Conservation (phyloP, 805 yeast species). For the Saturnispora hagleri region DNA sequence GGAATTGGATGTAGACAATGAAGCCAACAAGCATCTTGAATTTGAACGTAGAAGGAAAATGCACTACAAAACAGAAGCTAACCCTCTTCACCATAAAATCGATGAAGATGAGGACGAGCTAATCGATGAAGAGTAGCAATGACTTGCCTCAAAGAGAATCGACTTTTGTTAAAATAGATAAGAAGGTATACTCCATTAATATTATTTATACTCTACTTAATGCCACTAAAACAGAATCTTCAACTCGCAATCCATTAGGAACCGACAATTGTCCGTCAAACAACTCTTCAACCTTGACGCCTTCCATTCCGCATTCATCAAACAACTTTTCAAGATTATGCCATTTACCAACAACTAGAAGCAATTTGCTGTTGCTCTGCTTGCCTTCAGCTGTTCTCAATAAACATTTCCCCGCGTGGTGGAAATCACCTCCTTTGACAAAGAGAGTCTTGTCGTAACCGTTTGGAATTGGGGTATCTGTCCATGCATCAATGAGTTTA, state of each 20-base stretch:
- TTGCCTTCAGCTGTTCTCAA: neutral
- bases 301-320: slow-evolving; percentile 2
- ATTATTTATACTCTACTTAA: slow-evolving; percentile 2
- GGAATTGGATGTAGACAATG: neutral
- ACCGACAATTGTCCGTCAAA: slow-evolving; percentile 3
- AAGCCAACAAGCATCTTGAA: neutral
- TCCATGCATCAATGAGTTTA: slow-evolving; percentile 6
- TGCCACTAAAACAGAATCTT: slow-evolving; percentile 4
- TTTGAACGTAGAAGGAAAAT: slow-evolving; percentile 5
- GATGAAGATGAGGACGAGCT: slow-evolving; percentile 13
- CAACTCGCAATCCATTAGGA: slow-evolving; percentile 4
- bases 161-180: neutral
- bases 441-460: slow-evolving; percentile 2
- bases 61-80: slow-evolving; percentile 8
- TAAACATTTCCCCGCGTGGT: neutral
- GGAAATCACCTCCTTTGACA: slow-evolving; percentile 6
- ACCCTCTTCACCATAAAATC: slow-evolving; percentile 3
- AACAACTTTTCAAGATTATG: slow-evolving; percentile 1
- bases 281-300: neutral
- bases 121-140: slow-evolving; percentile 29
- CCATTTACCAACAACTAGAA: slow-evolving; percentile 4
- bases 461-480: neutral
- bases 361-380: neutral
- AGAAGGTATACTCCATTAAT: neutral
- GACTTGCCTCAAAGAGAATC: neutral